phyloP scores from a whole-genome alignment of 2,329 filamentous ascomycete species.

The Aspergillus fructus region DNA sequence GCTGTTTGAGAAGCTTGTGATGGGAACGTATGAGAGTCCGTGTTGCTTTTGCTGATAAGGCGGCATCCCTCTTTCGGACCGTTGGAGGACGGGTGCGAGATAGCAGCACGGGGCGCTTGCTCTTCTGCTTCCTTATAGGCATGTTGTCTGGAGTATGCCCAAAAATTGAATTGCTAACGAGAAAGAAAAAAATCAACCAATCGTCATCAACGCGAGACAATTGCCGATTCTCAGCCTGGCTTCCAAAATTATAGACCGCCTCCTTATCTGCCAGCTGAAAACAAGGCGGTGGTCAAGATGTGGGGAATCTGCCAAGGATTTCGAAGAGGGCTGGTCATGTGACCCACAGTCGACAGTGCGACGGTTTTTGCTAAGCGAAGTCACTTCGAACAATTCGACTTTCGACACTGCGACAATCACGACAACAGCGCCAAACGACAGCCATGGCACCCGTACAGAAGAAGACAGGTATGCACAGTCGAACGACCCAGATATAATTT shows the following conservation, averaged over 20 bases:
- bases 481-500: constrained; percentile 19
- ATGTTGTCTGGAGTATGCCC: constrained; percentile 18
- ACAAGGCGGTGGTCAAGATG: constrained; percentile 1
- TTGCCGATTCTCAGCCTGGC: not conserved
- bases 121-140: constrained; percentile 29
- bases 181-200: not conserved
- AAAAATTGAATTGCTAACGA: not conserved
- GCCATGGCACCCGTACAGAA: constrained; percentile 48
- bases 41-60: constrained; percentile 58
- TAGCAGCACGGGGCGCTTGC: constrained; percentile 38
- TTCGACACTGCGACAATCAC: constrained; percentile 45
- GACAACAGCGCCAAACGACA: constrained; percentile 46
- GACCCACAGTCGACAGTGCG: constrained; percentile 36
- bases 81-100: constrained; percentile 49
- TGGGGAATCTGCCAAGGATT: constrained; percentile 4
- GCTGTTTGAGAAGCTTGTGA: constrained; percentile 59
- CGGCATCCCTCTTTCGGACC: constrained; percentile 32
- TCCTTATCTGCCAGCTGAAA: constrained; percentile 5
- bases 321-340: constrained; percentile 29
- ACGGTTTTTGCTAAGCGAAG: constrained; percentile 44
- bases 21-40: constrained; percentile 59
- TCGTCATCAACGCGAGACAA: not conserved
- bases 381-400: constrained; percentile 39
- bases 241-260: not conserved
- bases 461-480: constrained; percentile 46